Conservation (phyloP, 2,329 filamentous ascomycete species). For the Verticillium longisporum region DNA sequence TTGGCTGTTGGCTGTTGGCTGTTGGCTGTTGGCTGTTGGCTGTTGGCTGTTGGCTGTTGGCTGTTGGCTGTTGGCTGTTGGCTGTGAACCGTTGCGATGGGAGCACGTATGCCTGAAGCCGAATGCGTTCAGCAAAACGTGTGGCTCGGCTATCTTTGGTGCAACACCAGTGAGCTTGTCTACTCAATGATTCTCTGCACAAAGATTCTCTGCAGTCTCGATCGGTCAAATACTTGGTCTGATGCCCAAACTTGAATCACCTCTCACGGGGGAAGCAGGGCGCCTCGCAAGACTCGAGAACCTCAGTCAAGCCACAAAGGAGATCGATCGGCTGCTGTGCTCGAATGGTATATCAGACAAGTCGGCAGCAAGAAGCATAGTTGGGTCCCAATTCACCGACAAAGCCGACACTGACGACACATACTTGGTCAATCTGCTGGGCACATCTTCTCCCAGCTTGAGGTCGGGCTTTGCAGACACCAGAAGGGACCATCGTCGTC, state of each 20-base stretch:
- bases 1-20: constrained; percentile 1
- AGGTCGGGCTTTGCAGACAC: background rate
- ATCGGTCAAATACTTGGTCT: background rate
- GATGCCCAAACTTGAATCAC: background rate
- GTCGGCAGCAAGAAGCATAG: background rate
- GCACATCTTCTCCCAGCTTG: background rate
- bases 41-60: constrained; percentile 1
- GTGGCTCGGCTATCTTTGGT: background rate
- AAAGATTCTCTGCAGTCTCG: background rate
- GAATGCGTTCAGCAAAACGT: background rate
- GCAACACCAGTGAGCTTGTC: background rate
- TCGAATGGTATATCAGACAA: background rate
- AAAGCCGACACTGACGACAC: background rate
- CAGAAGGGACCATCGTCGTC: background rate
- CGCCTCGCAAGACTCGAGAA: background rate
- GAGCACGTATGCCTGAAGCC: background rate
- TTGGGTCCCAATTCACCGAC: background rate
- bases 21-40: constrained; percentile 1
- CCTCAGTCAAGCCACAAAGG: background rate
- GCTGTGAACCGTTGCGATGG: background rate
- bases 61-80: background rate
- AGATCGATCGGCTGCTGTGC: background rate
- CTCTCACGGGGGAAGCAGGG: background rate
- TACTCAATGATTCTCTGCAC: background rate
- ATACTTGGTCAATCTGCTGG: background rate